Percentiles rank a stretch among this genome's conserved stretches.
Conservation (phyloP, 768 basidiomycete genomes). For the Obba rivulosa region DNA sequence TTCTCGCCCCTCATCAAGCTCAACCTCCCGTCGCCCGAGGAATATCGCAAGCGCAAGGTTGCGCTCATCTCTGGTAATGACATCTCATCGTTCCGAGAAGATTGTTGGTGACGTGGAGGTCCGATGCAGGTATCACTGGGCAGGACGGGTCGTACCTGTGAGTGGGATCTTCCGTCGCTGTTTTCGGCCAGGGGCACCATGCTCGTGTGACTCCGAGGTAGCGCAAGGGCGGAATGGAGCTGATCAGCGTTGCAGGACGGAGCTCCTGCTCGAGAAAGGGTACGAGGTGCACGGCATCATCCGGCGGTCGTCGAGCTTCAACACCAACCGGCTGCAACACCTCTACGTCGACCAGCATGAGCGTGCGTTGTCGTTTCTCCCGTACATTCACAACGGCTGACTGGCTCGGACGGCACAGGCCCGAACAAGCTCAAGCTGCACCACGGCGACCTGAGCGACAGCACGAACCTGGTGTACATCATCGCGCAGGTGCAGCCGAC, state of each 20-base stretch:
- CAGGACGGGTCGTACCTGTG: slow-evolving; percentile 96
- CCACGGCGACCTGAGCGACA: slow-evolving; percentile 92
- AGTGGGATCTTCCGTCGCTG: slow-evolving; percentile 24
- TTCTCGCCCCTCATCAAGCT: slow-evolving; percentile 43
- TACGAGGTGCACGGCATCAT: slow-evolving; percentile 96
- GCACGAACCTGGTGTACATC: slow-evolving; percentile 95
- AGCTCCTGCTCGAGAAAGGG: slow-evolving; percentile 79
- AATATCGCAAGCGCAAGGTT: slow-evolving; percentile 87
- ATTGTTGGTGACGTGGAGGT: slow-evolving; percentile 7
- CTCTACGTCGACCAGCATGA: slow-evolving; percentile 92
- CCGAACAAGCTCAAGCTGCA: slow-evolving; percentile 79
- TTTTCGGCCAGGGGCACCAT: not conserved
- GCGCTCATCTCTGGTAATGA: slow-evolving; percentile 82
- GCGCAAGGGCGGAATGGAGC: not conserved
- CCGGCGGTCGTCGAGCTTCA: slow-evolving; percentile 96
- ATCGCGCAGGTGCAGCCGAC: slow-evolving; percentile 92
- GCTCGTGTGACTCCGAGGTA: not conserved
- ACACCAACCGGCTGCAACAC: slow-evolving; percentile 92
- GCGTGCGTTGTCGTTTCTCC: slow-evolving; percentile 42
- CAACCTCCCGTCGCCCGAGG: slow-evolving; percentile 65
- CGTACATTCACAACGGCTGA: not conserved
- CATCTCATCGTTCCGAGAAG: slow-evolving; percentile 1
- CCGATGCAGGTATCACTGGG: slow-evolving; percentile 77
- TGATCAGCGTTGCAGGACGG: slow-evolving; percentile 47
- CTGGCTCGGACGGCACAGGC: slow-evolving; percentile 31